Base-by-base conservation (phyloP, 2,329 filamentous ascomycete genomes). In the Xylaria sp. region DNA sequence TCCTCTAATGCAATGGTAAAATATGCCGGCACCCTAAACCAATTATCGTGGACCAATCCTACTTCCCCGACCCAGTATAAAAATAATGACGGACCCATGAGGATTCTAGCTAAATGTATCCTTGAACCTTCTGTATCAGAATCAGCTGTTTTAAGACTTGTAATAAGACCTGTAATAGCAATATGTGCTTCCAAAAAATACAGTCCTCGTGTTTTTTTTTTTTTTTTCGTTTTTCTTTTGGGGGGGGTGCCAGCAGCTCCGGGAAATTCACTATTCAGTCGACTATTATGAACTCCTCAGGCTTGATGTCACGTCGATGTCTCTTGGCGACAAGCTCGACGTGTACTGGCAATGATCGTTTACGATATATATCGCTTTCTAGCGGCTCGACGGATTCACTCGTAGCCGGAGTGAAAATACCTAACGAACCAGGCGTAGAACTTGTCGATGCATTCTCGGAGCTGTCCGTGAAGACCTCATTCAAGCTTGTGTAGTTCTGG, bases 401-500 rank as follows among this genome's bases (percentile, higher is more conserved):
- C 5, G 71, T 76, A 15, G 72, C 70, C 2, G 74, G 74, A 5
- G 74, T 76, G 20, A 63, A 48, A 17, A 59, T 51, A 6, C 48
- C 48, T 1, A 36, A 49, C 6, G 65, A 67, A 13, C 15, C 51
- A 4, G 70, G 58, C 1, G 66, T 66, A 10, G 65, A 63, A 2
- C 44, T 42, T 7, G 56, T 53, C 20, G 48, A 31, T 20, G 10
- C 2, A 31, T 65, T 69, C 17, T 71, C 66, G 4, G 59, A 65
- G 36, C 28, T 61, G 6, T 59, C 49, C 11, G 40, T 61, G 17
- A 28, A 61, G 33, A 20, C 17, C 4, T 7, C 26, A 23, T 59
- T 20, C n/a, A n/a, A 15, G 28, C 5, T 61, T 44, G 26, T 11
- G 10, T 33, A 4, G 17, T 17, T 53, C 38, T 60, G 54, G 11